Conservation (phyloP, 768 basidiomycete species). For the Pleurotus cornucopiae region DNA sequence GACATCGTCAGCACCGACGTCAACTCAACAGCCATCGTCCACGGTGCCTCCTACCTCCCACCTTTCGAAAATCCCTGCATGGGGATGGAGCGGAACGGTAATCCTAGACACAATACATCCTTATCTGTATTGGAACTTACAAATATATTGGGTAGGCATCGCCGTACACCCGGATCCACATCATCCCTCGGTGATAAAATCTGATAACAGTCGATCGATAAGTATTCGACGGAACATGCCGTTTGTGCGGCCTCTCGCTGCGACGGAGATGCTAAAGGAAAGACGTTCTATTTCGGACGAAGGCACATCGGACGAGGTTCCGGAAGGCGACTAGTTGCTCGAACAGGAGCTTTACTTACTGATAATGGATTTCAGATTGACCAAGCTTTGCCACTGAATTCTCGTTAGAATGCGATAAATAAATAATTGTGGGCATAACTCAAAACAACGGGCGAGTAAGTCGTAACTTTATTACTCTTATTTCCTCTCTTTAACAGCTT, state of each 20-base stretch:
- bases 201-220: conserved; percentile 7
- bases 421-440: no score
- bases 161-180: neutral
- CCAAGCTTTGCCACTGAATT: no score
- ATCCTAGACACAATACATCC: neutral
- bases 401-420: no score
- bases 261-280: neutral
- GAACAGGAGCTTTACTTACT: no score
- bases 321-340: no score
- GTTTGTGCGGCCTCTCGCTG: conserved; percentile 3
- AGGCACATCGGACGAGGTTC: no score
- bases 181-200: conserved; percentile 8
- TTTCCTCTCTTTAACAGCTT: no score
- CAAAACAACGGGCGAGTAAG: neutral
- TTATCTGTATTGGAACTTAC: neutral
- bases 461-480: no score
- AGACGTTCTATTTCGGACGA: neutral
- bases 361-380: no score
- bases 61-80: neutral
- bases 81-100: conserved; percentile 1
- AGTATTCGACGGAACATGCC: neutral
- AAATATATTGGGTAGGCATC: neutral
- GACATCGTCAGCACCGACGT: conserved; percentile 5
- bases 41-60: neutral
- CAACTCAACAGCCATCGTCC: neutral